Evolutionary conservation across 768 basidiomycete species (phyloP).

Genomic region (Lactarius deliciosus): DNA sequence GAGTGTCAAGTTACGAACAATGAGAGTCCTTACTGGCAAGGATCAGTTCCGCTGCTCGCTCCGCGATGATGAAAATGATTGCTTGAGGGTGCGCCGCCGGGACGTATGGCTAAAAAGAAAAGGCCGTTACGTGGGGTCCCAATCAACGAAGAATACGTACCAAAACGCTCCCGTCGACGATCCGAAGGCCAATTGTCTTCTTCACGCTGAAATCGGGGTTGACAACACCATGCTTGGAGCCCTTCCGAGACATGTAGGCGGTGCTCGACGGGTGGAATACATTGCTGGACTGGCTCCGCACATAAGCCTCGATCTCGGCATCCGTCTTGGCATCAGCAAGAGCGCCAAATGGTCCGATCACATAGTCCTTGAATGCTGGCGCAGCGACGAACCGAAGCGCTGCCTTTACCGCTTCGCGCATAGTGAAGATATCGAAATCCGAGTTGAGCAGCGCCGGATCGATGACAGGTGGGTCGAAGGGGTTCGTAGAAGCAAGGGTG

Average conservation of each 20-base stretch:
- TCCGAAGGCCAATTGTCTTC: conserved; percentile 45
- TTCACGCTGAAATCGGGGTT: conserved; percentile 44
- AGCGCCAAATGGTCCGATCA: conserved; percentile 2
- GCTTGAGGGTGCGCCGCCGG: conserved; percentile 21
- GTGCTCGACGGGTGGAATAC: conserved; percentile 38
- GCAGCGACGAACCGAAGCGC: conserved; percentile 6
- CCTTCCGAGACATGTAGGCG: conserved; percentile 43
- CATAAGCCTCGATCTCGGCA: conserved; percentile 29
- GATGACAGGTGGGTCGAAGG: conserved; percentile 34
- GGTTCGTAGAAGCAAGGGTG: conserved; percentile 31
- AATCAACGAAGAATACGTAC: conserved; percentile 13
- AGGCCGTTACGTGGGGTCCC: neutral
- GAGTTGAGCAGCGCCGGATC: conserved; percentile 29
- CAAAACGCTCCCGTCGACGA: conserved; percentile 34
- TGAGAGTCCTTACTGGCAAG: neutral
- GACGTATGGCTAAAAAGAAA: conserved; percentile 22
- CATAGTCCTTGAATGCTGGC: conserved; percentile 10
- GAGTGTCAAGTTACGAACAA: no score
- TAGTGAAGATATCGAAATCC: conserved; percentile 17
- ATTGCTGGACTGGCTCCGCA: conserved; percentile 25
- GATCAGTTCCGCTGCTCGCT: conserved; percentile 25
- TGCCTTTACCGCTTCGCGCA: conserved; percentile 11
- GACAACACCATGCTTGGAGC: conserved; percentile 41
- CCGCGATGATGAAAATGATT: conserved; percentile 23
- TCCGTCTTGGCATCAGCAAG: conserved; percentile 19